Evolutionary conservation across 441 rosid species (phyloP), one percentile per base, ranked within the genome.

Genomic region (Rhodomyrtus psidioides): DNA sequence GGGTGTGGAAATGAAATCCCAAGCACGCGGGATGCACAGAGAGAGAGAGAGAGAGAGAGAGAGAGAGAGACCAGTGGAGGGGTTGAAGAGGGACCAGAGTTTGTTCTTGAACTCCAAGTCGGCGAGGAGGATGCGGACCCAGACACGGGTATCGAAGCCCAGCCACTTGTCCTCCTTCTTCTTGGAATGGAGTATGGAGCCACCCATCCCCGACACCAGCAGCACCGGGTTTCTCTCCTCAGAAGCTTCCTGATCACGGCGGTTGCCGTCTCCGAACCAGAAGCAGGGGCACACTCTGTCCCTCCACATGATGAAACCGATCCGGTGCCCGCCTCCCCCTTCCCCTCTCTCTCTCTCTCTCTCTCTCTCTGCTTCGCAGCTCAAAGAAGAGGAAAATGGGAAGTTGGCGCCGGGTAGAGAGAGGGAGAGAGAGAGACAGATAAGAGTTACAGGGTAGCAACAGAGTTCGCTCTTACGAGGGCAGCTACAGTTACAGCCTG

Each of bases 81-180:
- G 96, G 89, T 96, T 96, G 56, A 94, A 94, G 26, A 92, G 89
- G 89, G 98, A 96, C 98, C 98, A 96, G 14, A 95, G 85, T 84
- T 84, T 93, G 88, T 92, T 95, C 92, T 87, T 94, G 90, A 96
- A 96, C 90, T 94, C 96, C 89, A 93, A 89, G 76, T 93, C 96
- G 16, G 98, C 96, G 7, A 95, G 90, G n/a, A 94, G 93, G 42
- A 95, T 90, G 65, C 98, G 95, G 70, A 94, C 98, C 98, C 98
- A 96, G 70, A 94, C 99, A 76, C 96, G 96, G 83, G 91, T 89
- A 89, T 92, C 87, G 83, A 86, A 85, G 56, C 96, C 95, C 27
- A 87, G 57, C 49, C 49, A 10, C 9, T 10, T 39, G 49, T 39
- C 79, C 56, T 84, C 89, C 91, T 95, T 95, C 76, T 62, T 87